A percentile compares a stretch with the other conserved stretches of the same genome.
Evolutionary conservation across 768 basidiomycete species (phyloP).

Genomic region (Gloeopeniophorella convolvens): DNA sequence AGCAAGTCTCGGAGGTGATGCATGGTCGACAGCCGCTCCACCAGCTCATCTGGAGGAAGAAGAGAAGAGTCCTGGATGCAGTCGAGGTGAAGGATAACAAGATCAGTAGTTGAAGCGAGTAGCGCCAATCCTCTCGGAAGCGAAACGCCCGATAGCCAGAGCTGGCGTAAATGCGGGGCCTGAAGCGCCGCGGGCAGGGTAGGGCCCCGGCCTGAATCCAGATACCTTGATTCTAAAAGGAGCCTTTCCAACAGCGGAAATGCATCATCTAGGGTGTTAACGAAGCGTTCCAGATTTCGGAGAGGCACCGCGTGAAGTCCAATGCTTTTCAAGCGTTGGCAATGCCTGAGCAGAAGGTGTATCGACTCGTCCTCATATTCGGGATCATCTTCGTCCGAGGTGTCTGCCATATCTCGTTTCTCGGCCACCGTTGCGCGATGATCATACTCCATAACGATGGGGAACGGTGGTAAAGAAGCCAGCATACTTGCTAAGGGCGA

Average conservation of each 20-base stretch:
- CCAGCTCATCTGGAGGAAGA: not conserved
- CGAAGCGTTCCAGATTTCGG: not conserved
- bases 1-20: not conserved
- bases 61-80: not conserved
- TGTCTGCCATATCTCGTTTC: too few relatives aligned
- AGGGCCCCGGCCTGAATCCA: not conserved
- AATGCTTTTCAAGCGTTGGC: not conserved
- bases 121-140: not conserved
- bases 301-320: not conserved
- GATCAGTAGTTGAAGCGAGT: not conserved
- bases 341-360: not conserved
- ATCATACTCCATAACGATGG: not conserved
- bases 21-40: not conserved
- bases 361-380: not conserved
- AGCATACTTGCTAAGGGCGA: not conserved
- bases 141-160: not conserved
- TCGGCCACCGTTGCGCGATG: not conserved
- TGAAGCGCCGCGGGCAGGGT: not conserved
- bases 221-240: not conserved
- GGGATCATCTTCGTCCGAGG: too few relatives aligned
- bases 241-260: slow-evolving; percentile 1
- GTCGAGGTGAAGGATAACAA: not conserved
- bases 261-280: not conserved
- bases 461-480: not conserved
- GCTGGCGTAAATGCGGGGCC: not conserved